Conservation (phyloP, 805 yeast species). For the Komagataella pastoris region DNA sequence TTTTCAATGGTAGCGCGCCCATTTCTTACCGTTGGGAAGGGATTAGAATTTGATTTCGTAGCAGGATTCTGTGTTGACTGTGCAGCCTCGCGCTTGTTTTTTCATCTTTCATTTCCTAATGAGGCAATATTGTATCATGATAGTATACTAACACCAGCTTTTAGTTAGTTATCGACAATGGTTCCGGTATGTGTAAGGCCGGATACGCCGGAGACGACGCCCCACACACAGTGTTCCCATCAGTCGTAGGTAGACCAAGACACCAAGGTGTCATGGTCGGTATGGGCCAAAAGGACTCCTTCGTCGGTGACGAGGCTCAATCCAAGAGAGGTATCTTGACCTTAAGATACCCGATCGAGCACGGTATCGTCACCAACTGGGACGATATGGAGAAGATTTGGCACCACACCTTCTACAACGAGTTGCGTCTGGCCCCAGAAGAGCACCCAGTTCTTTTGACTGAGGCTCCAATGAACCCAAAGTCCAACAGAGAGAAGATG, state of each 20-base stretch:
- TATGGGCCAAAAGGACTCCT: conserved; percentile 99
- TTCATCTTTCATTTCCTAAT: background rate
- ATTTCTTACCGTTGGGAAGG: conserved; percentile 1
- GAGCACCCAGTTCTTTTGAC: conserved; percentile 99
- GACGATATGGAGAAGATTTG: conserved; percentile 99
- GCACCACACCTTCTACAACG: conserved; percentile 99
- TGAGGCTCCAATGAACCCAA: conserved; percentile 99
- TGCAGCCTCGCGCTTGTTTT: background rate
- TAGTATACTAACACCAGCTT: conserved; percentile 3
- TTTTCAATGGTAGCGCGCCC: background rate
- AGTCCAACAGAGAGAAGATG: conserved; percentile 99
- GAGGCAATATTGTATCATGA: background rate
- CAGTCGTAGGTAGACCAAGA: conserved; percentile 99
- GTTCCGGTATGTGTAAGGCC: conserved; percentile 99
- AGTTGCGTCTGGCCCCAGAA: conserved; percentile 99
- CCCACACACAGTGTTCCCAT: conserved; percentile 99
- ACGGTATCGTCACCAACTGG: conserved; percentile 99
- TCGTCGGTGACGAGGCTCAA: conserved; percentile 99
- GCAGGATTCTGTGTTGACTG: background rate
- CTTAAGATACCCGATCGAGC: conserved; percentile 98
- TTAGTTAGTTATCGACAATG: conserved; percentile 85
- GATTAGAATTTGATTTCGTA: background rate
- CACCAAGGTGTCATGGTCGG: conserved; percentile 99
- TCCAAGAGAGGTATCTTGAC: conserved; percentile 99
- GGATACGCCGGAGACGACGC: conserved; percentile 99